Conservation (phyloP, 2,329 filamentous ascomycete genomes). For the Penicillium polonicum region DNA sequence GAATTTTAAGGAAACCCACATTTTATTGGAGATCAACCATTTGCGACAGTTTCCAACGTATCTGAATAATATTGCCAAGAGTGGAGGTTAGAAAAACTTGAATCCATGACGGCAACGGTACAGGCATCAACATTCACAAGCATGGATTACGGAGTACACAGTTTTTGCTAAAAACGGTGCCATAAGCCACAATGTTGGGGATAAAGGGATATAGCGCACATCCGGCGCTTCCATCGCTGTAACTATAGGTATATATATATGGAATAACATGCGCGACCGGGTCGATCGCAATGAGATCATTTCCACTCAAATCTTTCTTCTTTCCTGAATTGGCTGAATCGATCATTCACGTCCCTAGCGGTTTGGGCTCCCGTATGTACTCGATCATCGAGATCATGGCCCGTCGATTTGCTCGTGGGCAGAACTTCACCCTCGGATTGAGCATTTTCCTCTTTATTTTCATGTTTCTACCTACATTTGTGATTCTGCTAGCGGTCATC, state of each 20-base stretch:
- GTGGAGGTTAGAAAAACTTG: conserved; percentile 6
- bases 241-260: neutral
- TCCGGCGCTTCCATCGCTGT: conserved; percentile 7
- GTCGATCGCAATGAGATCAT: neutral
- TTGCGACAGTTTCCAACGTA: neutral
- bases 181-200: neutral
- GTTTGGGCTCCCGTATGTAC: conserved; percentile 15
- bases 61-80: conserved; percentile 8
- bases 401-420: conserved; percentile 28
- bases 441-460: conserved; percentile 36
- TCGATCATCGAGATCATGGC: conserved; percentile 29
- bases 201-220: neutral
- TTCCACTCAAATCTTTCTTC: neutral
- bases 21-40: neutral
- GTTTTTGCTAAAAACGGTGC: neutral
- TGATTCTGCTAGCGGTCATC: conserved; percentile 33
- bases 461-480: conserved; percentile 36
- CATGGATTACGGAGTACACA: no score
- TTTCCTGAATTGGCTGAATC: neutral
- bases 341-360: neutral
- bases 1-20: neutral
- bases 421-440: conserved; percentile 30
- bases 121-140: neutral
- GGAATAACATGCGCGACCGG: neutral
- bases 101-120: neutral